Conservation (phyloP, 495 filamentous ascomycete genomes). For the Penicillium lividum region DNA sequence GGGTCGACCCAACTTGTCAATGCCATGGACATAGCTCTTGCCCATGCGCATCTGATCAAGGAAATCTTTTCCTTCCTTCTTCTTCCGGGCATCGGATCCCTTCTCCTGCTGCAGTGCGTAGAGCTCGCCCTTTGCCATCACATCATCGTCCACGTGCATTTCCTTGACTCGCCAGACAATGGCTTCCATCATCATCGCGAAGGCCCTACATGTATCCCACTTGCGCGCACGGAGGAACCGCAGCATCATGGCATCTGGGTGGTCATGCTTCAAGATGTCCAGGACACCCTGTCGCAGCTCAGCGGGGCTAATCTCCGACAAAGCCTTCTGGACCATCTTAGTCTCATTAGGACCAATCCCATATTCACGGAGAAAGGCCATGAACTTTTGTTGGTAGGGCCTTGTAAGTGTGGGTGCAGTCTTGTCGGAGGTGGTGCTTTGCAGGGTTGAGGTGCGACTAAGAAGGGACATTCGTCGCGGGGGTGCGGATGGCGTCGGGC, state of each 20-base stretch:
- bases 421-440: constrained; percentile 29
- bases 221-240: constrained; percentile 91
- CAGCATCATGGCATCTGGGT: constrained; percentile 86
- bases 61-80: constrained; percentile 75
- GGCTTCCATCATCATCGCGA: constrained; percentile 87
- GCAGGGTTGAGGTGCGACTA: constrained; percentile 20
- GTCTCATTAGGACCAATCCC: constrained; percentile 31
- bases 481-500: constrained; percentile 17
- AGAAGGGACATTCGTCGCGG: constrained; percentile 29
- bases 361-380: constrained; percentile 26
- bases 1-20: constrained; percentile 78
- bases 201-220: constrained; percentile 87
- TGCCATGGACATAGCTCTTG: constrained; percentile 86
- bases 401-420: constrained; percentile 16
- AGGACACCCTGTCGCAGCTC: constrained; percentile 76
- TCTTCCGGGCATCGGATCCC: constrained; percentile 51
- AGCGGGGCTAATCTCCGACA: constrained; percentile 57
- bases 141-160: constrained; percentile 78
- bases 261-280: constrained; percentile 85
- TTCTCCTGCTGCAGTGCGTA: constrained; percentile 59
- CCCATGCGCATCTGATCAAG: constrained; percentile 82
- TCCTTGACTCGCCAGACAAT: constrained; percentile 84
- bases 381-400: constrained; percentile 22
- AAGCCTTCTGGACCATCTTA: constrained; percentile 31
- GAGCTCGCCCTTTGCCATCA: constrained; percentile 75